A percentile compares a stretch with the other conserved stretches of the same genome.
These are phyloP conservation scores for Penicillium sp. DNA, from an alignment of 2,329 filamentous ascomycete genomes.

Conservation along the genomic window DNA sequence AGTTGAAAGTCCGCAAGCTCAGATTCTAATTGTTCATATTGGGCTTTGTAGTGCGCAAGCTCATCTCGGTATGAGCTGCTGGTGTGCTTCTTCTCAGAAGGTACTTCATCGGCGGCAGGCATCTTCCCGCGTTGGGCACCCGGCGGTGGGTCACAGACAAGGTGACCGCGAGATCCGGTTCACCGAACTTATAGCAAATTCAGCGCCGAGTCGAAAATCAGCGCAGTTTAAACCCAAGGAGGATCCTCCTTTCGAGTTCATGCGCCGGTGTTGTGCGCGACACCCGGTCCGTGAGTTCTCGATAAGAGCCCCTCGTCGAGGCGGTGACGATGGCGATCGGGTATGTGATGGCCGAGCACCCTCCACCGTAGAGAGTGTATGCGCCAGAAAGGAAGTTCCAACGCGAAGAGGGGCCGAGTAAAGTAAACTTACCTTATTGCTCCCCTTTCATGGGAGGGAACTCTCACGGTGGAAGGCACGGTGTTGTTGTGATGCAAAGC, in stretches of 20 bases:
- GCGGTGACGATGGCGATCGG: conserved; percentile 36
- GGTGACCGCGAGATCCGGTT: conserved; percentile 7
- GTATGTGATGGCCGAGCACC: conserved; percentile 16
- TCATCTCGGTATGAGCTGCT: conserved; percentile 64
- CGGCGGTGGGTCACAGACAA: conserved; percentile 15
- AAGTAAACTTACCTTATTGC: conserved; percentile 15
- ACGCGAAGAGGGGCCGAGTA: not conserved
- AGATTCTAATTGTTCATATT: conserved; percentile 88
- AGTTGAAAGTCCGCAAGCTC: conserved; percentile 93
- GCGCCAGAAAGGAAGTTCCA: not conserved
- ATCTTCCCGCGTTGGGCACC: conserved; percentile 33
- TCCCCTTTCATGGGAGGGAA: not conserved
- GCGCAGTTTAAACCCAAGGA: not conserved
- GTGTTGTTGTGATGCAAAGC: conserved; percentile 7
- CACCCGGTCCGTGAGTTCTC: conserved; percentile 9
- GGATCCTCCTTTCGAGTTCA: conserved; percentile 11
- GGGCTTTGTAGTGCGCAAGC: conserved; percentile 89
- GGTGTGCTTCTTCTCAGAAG: conserved; percentile 41
- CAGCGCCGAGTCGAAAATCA: not conserved
- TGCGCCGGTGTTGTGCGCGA: conserved; percentile 2
- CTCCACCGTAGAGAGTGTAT: conserved; percentile 18
- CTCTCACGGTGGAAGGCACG: conserved; percentile 20
- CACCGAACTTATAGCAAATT: not conserved
- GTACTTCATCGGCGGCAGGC: conserved; percentile 38
- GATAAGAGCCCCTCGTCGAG: conserved; percentile 34